A percentile compares a stretch with the other conserved stretches of the same genome.
Evolutionary conservation across 176 grass and related monocot species (phyloP).

Genomic region (Aegilops bicornis): DNA sequence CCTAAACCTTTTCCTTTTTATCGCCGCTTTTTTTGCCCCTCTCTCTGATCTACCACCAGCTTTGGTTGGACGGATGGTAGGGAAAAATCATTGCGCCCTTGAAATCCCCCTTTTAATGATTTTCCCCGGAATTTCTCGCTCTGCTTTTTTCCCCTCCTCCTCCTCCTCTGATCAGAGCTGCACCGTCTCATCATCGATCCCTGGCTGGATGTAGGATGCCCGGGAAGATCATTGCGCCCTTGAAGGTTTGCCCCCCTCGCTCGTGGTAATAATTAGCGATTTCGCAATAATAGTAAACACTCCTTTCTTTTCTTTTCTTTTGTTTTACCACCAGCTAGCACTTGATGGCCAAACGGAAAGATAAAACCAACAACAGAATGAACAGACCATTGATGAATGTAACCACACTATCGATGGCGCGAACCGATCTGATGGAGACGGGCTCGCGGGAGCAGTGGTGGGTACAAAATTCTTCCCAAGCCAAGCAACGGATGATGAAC

Average conservation of each 20-base stretch:
- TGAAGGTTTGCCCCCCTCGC: conserved; percentile 19
- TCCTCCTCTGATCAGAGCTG: conserved; percentile 28
- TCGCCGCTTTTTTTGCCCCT: background rate
- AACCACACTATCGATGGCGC: background rate
- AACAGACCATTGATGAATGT: background rate
- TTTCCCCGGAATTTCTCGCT: conserved; percentile 2
- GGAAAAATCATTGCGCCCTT: conserved; percentile 60
- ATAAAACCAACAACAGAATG: background rate
- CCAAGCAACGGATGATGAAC: conserved; percentile 18
- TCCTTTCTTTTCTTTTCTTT: background rate
- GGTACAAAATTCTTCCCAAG: background rate
- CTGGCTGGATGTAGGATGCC: background rate
- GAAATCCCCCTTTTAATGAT: conserved; percentile 36
- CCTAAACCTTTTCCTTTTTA: conserved; percentile 27
- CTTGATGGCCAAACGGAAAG: background rate
- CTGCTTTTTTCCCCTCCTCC: background rate
- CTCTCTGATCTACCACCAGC: conserved; percentile 34
- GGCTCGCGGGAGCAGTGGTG: too few relatives aligned
- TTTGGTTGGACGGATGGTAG: conserved; percentile 22
- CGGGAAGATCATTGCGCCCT: conserved; percentile 45
- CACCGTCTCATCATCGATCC: conserved; percentile 19
- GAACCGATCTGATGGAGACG: background rate
- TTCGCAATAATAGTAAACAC: conserved; percentile 13
- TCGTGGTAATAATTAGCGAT: conserved; percentile 31
- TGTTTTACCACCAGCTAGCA: background rate